Percentiles rank a stretch among this genome's conserved stretches.
These are phyloP conservation scores for Pythium aristosporum DNA, from an alignment of 352 stramenopile genomes.

Conservation along the genomic window DNA sequence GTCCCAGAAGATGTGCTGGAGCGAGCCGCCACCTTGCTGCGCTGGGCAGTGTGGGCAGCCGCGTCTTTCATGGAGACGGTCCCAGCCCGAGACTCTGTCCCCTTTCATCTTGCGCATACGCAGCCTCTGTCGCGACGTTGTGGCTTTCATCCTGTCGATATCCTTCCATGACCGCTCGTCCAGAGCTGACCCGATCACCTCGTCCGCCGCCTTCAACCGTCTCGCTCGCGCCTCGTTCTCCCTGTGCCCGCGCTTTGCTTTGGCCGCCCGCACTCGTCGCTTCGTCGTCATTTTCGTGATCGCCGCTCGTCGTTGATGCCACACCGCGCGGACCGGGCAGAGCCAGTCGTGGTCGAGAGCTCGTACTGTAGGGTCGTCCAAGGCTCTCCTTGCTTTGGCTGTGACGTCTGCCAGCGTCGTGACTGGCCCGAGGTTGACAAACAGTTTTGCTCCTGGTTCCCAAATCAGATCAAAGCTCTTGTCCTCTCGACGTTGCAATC, in stretches of 20 bases:
- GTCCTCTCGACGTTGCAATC: neutral
- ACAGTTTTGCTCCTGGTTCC: neutral
- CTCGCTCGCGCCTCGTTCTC: neutral
- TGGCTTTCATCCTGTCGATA: neutral
- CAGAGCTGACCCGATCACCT: neutral
- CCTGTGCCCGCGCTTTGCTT: neutral
- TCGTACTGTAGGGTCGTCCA: neutral
- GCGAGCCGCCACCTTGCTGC: no score
- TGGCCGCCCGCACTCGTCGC: neutral
- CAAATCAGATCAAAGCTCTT: neutral
- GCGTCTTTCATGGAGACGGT: neutral
- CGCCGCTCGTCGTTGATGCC: neutral
- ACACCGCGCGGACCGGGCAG: neutral
- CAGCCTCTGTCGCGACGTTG: neutral
- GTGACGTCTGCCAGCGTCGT: neutral
- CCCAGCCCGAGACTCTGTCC: constrained; percentile 1
- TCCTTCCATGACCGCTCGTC: neutral
- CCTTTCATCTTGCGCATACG: neutral
- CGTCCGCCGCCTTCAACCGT: neutral
- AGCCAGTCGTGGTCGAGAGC: neutral
- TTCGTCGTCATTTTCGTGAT: neutral
- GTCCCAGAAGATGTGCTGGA: neutral
- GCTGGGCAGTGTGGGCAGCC: constrained; percentile 2
- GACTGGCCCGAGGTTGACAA: neutral
- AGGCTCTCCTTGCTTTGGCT: neutral